Conservation (phyloP, 225 moss, liverwort and hornwort species). For the Anthoceros angustus region DNA sequence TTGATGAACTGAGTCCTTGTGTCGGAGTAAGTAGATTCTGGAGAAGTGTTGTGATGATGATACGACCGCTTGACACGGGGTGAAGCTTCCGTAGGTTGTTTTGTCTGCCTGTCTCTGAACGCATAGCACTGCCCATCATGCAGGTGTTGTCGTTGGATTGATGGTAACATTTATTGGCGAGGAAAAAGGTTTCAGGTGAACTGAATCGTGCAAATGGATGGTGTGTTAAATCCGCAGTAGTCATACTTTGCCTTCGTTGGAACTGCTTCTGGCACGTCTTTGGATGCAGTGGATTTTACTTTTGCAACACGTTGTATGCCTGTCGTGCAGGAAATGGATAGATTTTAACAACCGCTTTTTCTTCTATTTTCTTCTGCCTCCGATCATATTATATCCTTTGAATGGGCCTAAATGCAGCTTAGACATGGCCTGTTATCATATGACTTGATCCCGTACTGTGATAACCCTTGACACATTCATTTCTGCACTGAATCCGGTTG, state of each 20-base stretch:
- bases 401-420: not conserved
- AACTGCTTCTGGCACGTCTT: no score
- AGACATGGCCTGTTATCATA: not conserved
- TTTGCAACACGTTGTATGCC: no score
- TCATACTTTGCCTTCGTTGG: no score
- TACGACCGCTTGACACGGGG: not conserved
- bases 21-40: no score
- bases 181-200: conserved; percentile 43
- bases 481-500: conserved; percentile 66
- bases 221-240: not conserved
- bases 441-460: not conserved
- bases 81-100: not conserved
- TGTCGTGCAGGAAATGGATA: conserved; percentile 45
- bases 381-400: conserved; percentile 92
- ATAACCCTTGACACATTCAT: not conserved
- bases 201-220: not conserved
- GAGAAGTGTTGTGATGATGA: no score
- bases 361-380: conserved; percentile 79
- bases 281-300: no score
- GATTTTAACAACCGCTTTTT: conserved; percentile 78
- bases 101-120: not conserved
- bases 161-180: conserved; percentile 44
- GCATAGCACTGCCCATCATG: not conserved
- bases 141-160: conserved; percentile 72
- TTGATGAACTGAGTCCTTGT: not conserved